phyloP scores from a whole-genome alignment of 2,329 filamentous ascomycete genomes.

The Fusarium sacchari region DNA sequence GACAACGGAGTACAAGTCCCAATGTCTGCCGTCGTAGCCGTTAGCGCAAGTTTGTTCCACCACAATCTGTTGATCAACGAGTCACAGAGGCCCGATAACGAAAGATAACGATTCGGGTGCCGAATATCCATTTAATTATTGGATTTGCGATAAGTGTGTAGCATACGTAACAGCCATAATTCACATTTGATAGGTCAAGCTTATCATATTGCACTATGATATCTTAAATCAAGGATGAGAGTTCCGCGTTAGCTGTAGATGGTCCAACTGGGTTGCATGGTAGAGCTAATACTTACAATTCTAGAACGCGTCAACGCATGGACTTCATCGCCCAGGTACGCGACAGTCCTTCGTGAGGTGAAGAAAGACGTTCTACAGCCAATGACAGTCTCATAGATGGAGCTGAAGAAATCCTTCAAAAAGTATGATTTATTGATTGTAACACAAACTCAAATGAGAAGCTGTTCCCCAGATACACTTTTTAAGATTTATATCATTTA shows the following conservation, averaged over 20 bases:
- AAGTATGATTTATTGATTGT: not conserved
- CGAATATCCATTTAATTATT: not conserved
- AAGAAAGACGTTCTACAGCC: not conserved
- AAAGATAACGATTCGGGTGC: not conserved
- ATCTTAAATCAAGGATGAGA: not conserved
- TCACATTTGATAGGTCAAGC: not conserved
- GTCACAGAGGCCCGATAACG: not conserved
- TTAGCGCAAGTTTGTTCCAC: not conserved
- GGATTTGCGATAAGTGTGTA: not conserved
- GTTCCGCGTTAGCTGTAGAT: not conserved
- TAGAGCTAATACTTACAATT: not conserved
- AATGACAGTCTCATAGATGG: not conserved
- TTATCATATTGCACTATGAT: not conserved
- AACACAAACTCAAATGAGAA: not conserved
- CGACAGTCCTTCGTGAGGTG: not conserved
- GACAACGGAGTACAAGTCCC: not conserved
- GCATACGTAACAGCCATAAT: not conserved
- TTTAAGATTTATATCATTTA: accelerated
- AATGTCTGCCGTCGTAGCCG: not conserved
- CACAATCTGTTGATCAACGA: not conserved
- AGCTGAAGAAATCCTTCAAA: not conserved
- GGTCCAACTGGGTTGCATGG: too few relatives aligned
- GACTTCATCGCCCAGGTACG: not conserved
- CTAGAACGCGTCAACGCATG: not conserved
- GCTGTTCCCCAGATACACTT: accelerated